Base-by-base conservation (phyloP, 345 rosid species). In the Syzygium grande region DNA sequence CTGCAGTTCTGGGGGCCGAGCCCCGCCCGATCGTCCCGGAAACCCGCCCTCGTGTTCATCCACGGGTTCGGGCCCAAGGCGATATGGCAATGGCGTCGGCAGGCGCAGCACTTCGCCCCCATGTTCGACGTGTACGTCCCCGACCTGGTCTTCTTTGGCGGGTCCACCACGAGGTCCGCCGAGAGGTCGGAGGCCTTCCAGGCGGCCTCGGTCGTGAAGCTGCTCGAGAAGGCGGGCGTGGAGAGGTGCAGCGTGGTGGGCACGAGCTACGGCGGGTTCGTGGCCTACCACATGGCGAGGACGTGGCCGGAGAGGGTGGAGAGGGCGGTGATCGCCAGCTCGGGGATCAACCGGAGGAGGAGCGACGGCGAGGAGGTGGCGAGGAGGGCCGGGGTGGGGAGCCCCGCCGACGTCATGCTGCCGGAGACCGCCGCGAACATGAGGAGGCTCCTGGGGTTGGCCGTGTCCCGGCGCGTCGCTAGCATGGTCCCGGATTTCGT, bases 241-340 rank as follows among this genome's bases (percentile, higher is more conserved):
- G 86, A 88, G 68, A 94, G 89, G 91, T 97, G 87, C 53, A 87
- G 89, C 41, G 93, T 96, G 7, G 86, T 92, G 87, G 99, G 99
- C 38, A 97, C 99, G 19, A 97, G 99, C 91, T 97, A 97, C 65
- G 99, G 99, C 4, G 99, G 99, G 51, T 93, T 97, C 63, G 98
- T 97, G 85, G 95, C 98, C 51, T 95, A 95, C 91, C 93, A 93
- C 34, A 73, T 96, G 95, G 99, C 98, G 25, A 93, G 85, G 89
- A 87, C 92, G 96, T 92, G 89, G 92, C 97, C 98, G 41, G 93
- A 93, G 52, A 95, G 90, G 90, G 97, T 96, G 84, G 98, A 90
- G 85, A 95, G 91, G 91, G 99, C 95, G 87, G 97, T 96, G 89
- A 87, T 97, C 3, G 99, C 98, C 17, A 97, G 98, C 92, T 96